Percentiles rank a stretch among this genome's conserved stretches.
These are phyloP conservation scores for Colletotrichum sp. DNA, from an alignment of 2,329 filamentous ascomycete species.

Conservation along the genomic window DNA sequence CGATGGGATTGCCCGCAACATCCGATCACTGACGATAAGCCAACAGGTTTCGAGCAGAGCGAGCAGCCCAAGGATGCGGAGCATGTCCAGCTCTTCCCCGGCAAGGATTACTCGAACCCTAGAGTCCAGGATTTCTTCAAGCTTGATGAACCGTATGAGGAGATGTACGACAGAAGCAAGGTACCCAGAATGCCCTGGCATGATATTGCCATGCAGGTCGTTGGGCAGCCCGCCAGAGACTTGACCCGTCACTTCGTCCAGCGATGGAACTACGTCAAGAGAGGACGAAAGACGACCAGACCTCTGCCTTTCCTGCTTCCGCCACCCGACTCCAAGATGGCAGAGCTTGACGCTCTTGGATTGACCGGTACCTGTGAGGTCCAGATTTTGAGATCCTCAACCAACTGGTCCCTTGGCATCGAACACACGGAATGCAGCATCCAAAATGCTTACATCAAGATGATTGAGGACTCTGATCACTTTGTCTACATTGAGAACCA, in stretches of 20 bases:
- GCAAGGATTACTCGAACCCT: constrained; percentile 98
- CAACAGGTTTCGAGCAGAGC: constrained; percentile 87
- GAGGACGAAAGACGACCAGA: constrained; percentile 89
- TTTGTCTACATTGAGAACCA: constrained; percentile 99
- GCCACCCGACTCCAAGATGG: constrained; percentile 86
- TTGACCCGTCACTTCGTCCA: constrained; percentile 96
- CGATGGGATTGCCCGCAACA: constrained; percentile 98
- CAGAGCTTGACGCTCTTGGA: constrained; percentile 86
- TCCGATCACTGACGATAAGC: constrained; percentile 87
- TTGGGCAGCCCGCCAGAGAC: constrained; percentile 93
- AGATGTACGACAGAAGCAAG: constrained; percentile 95
- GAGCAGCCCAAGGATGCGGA: constrained; percentile 85
- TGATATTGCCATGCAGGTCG: constrained; percentile 96
- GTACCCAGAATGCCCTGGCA: constrained; percentile 98
- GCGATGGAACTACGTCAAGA: constrained; percentile 95
- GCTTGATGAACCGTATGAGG: constrained; percentile 92
- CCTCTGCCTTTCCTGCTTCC: constrained; percentile 93
- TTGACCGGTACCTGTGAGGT: constrained; percentile 95
- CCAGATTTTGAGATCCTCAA: constrained; percentile 90
- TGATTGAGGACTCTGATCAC: constrained; percentile 94
- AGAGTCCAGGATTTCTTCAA: constrained; percentile 94
- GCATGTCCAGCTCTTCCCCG: constrained; percentile 94
- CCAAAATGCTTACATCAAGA: constrained; percentile 91
- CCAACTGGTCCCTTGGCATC: constrained; percentile 90
- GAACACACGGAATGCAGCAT: constrained; percentile 92